Conservation (phyloP, 352 stramenopile genomes). For the Pythium phragmiticola region DNA sequence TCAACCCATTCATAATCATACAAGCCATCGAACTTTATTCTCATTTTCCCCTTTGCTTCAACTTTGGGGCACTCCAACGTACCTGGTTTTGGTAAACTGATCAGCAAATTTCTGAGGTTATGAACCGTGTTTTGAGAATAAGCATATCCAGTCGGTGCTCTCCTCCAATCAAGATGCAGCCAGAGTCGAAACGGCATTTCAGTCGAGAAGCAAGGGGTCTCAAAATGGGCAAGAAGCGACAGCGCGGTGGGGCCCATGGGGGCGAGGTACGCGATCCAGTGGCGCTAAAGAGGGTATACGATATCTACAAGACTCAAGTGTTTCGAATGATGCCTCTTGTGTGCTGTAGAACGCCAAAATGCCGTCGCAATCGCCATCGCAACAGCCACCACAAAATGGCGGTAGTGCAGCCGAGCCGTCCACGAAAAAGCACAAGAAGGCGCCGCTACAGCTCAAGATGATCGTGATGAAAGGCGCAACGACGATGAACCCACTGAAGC, state of each 20-base stretch:
- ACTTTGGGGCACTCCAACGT: constrained; percentile 3
- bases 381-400: neutral
- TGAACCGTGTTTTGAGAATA: constrained; percentile 25
- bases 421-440: constrained; percentile 33
- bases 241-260: constrained; percentile 17
- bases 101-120: neutral
- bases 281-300: neutral
- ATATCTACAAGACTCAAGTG: neutral
- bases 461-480: constrained; percentile 26
- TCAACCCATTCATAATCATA: neutral
- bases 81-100: constrained; percentile 15
- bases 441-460: constrained; percentile 31
- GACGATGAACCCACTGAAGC: constrained; percentile 27
- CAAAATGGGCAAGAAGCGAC: constrained; percentile 33
- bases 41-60: constrained; percentile 5
- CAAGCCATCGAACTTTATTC: neutral
- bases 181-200: constrained; percentile 11
- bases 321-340: neutral
- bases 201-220: neutral
- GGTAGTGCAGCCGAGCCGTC: neutral
- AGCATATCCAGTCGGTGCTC: constrained; percentile 7
- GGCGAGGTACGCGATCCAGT: constrained; percentile 8
- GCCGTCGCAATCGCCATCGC: constrained; percentile 2
- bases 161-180: constrained; percentile 23
- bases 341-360: neutral